Evolutionary conservation across 257 asterid genomes (phyloP).

Genomic region (Solanum sitiens): DNA sequence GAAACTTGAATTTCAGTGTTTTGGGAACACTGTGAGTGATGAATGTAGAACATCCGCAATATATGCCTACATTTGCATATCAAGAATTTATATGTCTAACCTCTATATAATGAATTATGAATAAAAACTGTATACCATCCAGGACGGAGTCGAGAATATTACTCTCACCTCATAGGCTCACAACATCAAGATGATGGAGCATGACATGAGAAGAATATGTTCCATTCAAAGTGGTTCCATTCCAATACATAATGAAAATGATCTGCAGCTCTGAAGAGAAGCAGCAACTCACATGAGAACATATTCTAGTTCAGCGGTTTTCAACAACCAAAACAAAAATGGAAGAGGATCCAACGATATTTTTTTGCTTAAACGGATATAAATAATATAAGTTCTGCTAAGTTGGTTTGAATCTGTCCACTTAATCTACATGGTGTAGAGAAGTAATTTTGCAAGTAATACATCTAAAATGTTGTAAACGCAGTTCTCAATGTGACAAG

Average conservation of each 20-base stretch:
- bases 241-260: constrained; percentile 1
- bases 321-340: background rate
- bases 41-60: background rate
- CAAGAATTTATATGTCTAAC: background rate
- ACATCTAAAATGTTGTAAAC: background rate
- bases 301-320: background rate
- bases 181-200: background rate
- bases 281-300: background rate
- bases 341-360: background rate
- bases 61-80: background rate
- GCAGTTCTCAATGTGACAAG: background rate
- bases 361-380: background rate
- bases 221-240: background rate
- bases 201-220: background rate
- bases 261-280: background rate
- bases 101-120: background rate
- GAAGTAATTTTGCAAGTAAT: background rate
- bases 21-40: background rate
- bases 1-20: background rate
- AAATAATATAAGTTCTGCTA: background rate
- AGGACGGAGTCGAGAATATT: background rate
- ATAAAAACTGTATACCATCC: background rate
- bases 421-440: background rate
- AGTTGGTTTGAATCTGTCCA: background rate
- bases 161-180: constrained; percentile 1